phyloP scores from a whole-genome alignment of 805 yeast species.

The Monosporozyma aquatica region DNA sequence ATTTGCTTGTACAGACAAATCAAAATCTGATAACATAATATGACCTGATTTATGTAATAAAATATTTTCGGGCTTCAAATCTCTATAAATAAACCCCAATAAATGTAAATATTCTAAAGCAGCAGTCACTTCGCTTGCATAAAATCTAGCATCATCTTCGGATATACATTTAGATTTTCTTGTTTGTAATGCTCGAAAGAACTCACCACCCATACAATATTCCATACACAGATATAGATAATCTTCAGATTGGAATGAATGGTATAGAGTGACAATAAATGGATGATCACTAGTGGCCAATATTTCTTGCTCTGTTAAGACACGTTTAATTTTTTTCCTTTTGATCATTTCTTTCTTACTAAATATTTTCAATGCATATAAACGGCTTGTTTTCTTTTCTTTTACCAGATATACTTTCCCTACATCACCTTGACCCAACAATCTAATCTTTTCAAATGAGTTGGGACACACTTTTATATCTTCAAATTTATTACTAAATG shows the following conservation, averaged over 20 bases:
- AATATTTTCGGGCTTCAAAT: constrained; percentile 93
- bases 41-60: constrained; percentile 93
- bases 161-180: constrained; percentile 74
- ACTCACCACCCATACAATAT: constrained; percentile 99
- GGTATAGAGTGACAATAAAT: constrained; percentile 90
- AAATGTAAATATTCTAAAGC: constrained; percentile 92
- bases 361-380: constrained; percentile 88
- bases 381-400: constrained; percentile 62
- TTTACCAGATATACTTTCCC: constrained; percentile 91
- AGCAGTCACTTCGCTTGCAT: constrained; percentile 95
- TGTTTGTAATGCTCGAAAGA: constrained; percentile 91
- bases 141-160: constrained; percentile 85
- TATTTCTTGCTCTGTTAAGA: constrained; percentile 93
- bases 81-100: constrained; percentile 96
- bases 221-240: constrained; percentile 93
- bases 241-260: constrained; percentile 92
- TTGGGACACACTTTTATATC: constrained; percentile 79
- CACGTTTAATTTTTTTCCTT: constrained; percentile 88
- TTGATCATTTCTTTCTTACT: constrained; percentile 90
- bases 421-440: constrained; percentile 96
- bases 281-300: constrained; percentile 94
- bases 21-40: constrained; percentile 95
- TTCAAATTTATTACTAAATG: constrained; percentile 58
- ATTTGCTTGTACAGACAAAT: constrained; percentile 81
- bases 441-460: constrained; percentile 79